Evolutionary conservation across 2,329 filamentous ascomycete species (phyloP).

Genomic region (Colletotrichum liriopes): DNA sequence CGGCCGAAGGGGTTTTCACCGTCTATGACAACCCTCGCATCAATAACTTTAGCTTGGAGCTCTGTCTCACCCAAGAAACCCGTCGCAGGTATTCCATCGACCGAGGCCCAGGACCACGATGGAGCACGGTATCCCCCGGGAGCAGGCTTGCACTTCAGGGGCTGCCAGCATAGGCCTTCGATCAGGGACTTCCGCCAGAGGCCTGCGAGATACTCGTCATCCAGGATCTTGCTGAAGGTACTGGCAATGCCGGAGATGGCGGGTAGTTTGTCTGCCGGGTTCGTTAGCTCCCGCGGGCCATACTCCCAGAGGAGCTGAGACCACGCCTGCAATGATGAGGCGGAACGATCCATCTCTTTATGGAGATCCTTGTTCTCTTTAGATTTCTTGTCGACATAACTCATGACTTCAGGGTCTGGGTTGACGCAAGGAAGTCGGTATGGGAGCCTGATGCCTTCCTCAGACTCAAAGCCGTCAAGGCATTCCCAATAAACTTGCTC

Average conservation of each 20-base stretch:
- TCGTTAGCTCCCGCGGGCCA: conserved; percentile 41
- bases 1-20: conserved; percentile 38
- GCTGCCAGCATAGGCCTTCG: conserved; percentile 28
- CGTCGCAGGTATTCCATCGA: conserved; percentile 20
- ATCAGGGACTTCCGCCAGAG: conserved; percentile 46
- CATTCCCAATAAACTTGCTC: conserved; percentile 39
- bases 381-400: background rate
- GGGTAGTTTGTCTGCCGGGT: conserved; percentile 47
- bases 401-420: background rate
- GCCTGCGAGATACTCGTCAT: conserved; percentile 49
- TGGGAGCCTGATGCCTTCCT: conserved; percentile 20
- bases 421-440: conserved; percentile 6
- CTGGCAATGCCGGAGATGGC: conserved; percentile 51
- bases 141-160: conserved; percentile 5
- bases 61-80: background rate
- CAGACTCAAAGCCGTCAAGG: conserved; percentile 22
- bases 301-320: conserved; percentile 19
- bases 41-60: conserved; percentile 15
- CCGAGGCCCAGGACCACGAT: conserved; percentile 37
- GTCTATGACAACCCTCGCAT: conserved; percentile 29
- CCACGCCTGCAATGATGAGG: background rate
- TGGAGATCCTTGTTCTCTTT: background rate
- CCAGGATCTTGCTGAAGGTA: conserved; percentile 44
- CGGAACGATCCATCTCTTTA: background rate
- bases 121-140: conserved; percentile 28